phyloP scores from a whole-genome alignment of 2,329 filamentous ascomycete genomes.

The Trichoderma oligosporum region DNA sequence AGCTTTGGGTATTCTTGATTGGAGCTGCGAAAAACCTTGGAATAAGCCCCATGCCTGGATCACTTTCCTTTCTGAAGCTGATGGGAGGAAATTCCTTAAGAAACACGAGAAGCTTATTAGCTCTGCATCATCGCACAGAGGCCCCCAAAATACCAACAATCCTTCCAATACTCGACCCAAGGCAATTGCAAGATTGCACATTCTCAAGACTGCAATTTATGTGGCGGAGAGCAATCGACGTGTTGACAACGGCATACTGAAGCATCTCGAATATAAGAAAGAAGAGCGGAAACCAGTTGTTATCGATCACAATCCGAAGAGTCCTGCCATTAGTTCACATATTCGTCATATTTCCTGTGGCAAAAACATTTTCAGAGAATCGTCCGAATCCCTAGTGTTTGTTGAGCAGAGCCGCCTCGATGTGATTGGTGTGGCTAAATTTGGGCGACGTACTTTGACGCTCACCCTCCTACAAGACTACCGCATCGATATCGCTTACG shows the following conservation, averaged over 20 bases:
- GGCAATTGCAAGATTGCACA: constrained; percentile 28
- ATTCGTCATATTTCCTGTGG: constrained; percentile 41
- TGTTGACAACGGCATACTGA: constrained; percentile 26
- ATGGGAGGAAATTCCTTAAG: constrained; percentile 43
- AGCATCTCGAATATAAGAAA: constrained; percentile 30
- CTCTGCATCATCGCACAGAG: not conserved
- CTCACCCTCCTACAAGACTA: constrained; percentile 31
- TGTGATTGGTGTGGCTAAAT: constrained; percentile 34
- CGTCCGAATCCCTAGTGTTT: constrained; percentile 38
- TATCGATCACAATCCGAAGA: constrained; percentile 19
- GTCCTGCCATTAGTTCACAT: constrained; percentile 22
- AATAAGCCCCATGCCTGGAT: constrained; percentile 37
- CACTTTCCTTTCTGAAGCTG: constrained; percentile 39
- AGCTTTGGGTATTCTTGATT: constrained; percentile 40
- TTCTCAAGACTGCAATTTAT: constrained; percentile 31
- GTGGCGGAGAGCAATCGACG: constrained; percentile 35
- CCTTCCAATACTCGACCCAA: not conserved
- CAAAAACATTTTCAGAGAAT: constrained; percentile 41
- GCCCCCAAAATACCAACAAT: not conserved
- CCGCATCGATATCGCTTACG: constrained; percentile 47
- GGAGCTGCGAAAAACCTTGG: constrained; percentile 41
- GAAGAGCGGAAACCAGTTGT: constrained; percentile 24
- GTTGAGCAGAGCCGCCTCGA: constrained; percentile 36
- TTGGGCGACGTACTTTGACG: constrained; percentile 42
- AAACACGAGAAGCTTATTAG: constrained; percentile 30